phyloP scores from a whole-genome alignment of 345 rosid genomes.

The Erodium maritimum region DNA sequence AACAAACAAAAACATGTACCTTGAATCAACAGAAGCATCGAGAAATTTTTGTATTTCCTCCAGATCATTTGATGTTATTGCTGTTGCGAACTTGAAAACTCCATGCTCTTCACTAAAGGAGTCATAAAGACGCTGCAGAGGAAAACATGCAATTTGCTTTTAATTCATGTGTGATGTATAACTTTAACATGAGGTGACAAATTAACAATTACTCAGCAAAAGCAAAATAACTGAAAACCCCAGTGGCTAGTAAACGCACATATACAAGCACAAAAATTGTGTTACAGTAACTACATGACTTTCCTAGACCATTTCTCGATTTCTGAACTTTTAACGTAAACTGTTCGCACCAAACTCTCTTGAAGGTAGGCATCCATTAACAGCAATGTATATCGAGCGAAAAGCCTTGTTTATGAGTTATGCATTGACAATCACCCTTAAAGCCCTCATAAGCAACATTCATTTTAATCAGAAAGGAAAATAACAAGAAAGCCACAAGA shows the following conservation, averaged over 20 bases:
- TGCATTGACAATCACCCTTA: not conserved
- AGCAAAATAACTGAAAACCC: not conserved
- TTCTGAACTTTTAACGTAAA: too few species aligned
- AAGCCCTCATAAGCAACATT: not conserved
- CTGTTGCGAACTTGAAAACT: slow-evolving; percentile 76
- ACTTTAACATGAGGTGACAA: not conserved
- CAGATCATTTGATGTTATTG: slow-evolving; percentile 69
- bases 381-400: not conserved
- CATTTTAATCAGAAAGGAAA: not conserved
- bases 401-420: not conserved
- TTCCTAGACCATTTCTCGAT: not conserved
- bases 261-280: not conserved
- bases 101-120: slow-evolving; percentile 82
- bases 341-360: not conserved
- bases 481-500: not conserved
- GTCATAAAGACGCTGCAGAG: slow-evolving; percentile 52
- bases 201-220: not conserved
- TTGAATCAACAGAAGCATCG: slow-evolving; percentile 69
- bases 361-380: not conserved
- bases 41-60: slow-evolving; percentile 92
- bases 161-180: not conserved
- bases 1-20: slow-evolving; percentile 25
- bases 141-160: not conserved
- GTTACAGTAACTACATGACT: not conserved
- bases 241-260: too few species aligned